Conservation (phyloP, 2,329 filamentous ascomycete genomes). For the Leptographium wingfieldii region DNA sequence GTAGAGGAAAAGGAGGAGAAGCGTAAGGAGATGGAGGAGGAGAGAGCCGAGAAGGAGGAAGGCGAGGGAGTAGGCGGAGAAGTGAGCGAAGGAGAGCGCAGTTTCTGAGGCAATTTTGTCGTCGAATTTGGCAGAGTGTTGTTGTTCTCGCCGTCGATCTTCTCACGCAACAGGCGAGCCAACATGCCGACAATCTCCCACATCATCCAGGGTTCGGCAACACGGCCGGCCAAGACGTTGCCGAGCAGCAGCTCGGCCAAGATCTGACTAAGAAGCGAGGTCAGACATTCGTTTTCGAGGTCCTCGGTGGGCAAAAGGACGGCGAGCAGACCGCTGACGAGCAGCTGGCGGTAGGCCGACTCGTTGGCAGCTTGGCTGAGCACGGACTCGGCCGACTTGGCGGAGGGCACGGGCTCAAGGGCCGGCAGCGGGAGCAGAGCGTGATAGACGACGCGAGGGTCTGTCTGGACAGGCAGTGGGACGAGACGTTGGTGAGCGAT, state of each 20-base stretch:
- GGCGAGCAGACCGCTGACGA: slow-evolving; percentile 72
- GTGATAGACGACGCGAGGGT: slow-evolving; percentile 66
- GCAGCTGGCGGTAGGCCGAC: slow-evolving; percentile 68
- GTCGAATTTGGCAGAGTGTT: no score
- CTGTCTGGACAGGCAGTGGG: slow-evolving; percentile 45
- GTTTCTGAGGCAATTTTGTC: neutral
- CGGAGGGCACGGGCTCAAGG: slow-evolving; percentile 61
- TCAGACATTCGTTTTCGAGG: slow-evolving; percentile 74
- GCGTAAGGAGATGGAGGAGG: slow-evolving; percentile 23
- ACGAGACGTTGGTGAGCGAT: slow-evolving; percentile 47
- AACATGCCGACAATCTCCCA: slow-evolving; percentile 74
- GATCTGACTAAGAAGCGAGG: slow-evolving; percentile 73
- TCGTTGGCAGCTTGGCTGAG: slow-evolving; percentile 64
- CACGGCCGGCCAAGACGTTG: slow-evolving; percentile 65
- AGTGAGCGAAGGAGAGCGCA: neutral
- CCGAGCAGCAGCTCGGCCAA: slow-evolving; percentile 83
- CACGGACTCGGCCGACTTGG: slow-evolving; percentile 36
- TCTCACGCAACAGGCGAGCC: slow-evolving; percentile 27
- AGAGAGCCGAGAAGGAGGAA: neutral
- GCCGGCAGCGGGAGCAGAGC: slow-evolving; percentile 69
- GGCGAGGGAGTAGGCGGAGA: neutral
- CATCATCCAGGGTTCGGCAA: slow-evolving; percentile 78
- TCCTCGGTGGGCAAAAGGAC: slow-evolving; percentile 86
- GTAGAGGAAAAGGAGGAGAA: slow-evolving; percentile 24
- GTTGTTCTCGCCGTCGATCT: slow-evolving; percentile 6